Percentiles rank a stretch among this genome's conserved stretches.
Evolutionary conservation across 352 stramenopile genomes (phyloP).

Genomic region (Phytophthora vignae): DNA sequence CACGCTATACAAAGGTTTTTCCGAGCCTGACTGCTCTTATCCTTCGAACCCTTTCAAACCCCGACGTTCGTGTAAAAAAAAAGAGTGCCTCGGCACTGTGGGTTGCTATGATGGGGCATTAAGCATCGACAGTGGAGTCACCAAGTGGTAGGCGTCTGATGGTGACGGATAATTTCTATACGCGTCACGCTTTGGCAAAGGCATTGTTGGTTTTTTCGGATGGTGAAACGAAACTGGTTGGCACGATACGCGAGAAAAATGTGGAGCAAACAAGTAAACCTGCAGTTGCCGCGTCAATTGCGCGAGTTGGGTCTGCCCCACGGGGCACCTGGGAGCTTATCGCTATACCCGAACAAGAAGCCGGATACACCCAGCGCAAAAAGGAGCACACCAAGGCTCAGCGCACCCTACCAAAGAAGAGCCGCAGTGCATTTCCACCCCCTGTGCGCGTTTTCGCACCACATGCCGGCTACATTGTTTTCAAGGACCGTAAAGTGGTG

Average conservation of each 20-base stretch:
- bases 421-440: too few species aligned
- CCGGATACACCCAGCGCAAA: not conserved
- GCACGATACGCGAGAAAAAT: not conserved
- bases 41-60: not conserved
- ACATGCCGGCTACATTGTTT: too few species aligned
- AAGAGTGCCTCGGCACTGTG: not conserved
- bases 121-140: not conserved
- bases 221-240: not conserved
- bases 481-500: too few species aligned
- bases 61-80: not conserved
- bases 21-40: not conserved
- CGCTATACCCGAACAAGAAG: not conserved
- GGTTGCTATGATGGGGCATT: not conserved
- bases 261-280: not conserved
- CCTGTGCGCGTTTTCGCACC: too few species aligned
- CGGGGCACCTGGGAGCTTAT: not conserved
- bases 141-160: not conserved
- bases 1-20: not conserved
- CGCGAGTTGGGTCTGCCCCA: not conserved
- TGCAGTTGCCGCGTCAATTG: not conserved
- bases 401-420: not conserved
- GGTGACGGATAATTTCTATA: not conserved
- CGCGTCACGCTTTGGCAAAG: not conserved
- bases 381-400: not conserved
- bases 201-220: not conserved